Conservation (phyloP, 2,329 filamentous ascomycete genomes). For the Hypoxylon sp. region DNA sequence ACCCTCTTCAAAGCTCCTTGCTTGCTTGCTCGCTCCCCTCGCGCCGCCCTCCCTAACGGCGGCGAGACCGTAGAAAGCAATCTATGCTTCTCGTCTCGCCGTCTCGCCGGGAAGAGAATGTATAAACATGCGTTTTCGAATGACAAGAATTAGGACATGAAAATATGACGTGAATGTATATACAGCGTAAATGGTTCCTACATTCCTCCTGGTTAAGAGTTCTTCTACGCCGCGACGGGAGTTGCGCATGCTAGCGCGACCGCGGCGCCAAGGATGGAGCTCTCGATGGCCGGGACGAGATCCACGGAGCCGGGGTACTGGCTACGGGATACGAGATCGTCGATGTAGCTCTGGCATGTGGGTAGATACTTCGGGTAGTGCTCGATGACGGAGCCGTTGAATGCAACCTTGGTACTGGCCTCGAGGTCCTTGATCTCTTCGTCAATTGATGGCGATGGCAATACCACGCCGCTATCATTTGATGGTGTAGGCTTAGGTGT, state of each 20-base stretch:
- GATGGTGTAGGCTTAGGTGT: conserved; percentile 37
- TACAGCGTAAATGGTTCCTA: conserved; percentile 23
- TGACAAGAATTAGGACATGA: neutral
- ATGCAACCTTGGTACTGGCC: conserved; percentile 72
- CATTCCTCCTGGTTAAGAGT: neutral
- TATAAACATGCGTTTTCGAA: conserved; percentile 12
- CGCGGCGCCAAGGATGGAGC: conserved; percentile 79
- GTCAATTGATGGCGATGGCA: conserved; percentile 24
- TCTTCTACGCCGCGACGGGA: conserved; percentile 28
- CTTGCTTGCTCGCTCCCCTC: conserved; percentile 20
- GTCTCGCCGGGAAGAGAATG: neutral
- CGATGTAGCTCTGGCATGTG: conserved; percentile 72
- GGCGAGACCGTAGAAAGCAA: conserved; percentile 10
- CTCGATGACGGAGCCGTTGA: conserved; percentile 84
- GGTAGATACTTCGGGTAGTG: conserved; percentile 77
- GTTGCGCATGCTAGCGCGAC: conserved; percentile 70
- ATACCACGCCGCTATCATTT: conserved; percentile 47
- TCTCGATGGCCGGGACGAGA: conserved; percentile 78
- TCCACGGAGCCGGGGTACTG: conserved; percentile 62
- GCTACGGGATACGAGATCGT: conserved; percentile 65
- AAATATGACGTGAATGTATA: conserved; percentile 17
- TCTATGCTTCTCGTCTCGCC: conserved; percentile 18
- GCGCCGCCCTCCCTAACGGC: conserved; percentile 4
- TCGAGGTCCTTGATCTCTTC: conserved; percentile 62
- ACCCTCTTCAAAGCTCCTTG: conserved; percentile 17